Evolutionary conservation across 345 rosid genomes (phyloP).

Genomic region (Melaleuca quinquenervia): DNA sequence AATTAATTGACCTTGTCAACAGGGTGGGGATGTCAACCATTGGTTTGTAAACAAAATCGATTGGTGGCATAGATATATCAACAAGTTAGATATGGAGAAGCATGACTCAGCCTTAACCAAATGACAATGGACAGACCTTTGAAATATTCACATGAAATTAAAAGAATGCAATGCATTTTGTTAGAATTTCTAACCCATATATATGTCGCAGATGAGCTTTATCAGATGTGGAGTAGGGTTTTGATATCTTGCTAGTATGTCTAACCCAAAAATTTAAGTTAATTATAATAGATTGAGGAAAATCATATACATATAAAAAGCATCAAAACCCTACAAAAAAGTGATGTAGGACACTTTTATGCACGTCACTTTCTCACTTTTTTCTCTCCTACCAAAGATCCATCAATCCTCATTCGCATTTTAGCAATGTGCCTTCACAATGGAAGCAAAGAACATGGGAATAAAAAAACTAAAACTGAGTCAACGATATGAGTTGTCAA

Average conservation of each 20-base stretch:
- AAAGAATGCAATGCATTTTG: neutral
- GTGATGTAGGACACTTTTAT: neutral
- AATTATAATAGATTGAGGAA: neutral
- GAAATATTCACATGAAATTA: neutral
- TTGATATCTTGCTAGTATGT: neutral
- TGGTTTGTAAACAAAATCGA: neutral
- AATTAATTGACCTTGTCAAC: neutral
- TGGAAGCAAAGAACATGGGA: neutral
- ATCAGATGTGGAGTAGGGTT: neutral
- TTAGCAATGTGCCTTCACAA: neutral
- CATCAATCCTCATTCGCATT: neutral
- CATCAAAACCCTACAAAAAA: neutral
- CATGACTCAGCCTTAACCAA: neutral
- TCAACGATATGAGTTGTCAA: neutral
- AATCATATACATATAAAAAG: neutral
- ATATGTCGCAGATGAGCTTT: neutral
- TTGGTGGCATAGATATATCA: neutral
- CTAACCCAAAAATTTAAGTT: neutral
- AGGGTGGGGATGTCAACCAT: neutral
- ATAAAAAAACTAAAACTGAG: neutral
- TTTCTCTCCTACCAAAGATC: neutral
- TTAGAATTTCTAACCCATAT: neutral
- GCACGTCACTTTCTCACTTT: neutral
- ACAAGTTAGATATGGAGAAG: neutral
- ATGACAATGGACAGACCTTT: neutral